Base-by-base conservation (phyloP, 805 yeast species). In the Lipomyces chichibuensis region DNA sequence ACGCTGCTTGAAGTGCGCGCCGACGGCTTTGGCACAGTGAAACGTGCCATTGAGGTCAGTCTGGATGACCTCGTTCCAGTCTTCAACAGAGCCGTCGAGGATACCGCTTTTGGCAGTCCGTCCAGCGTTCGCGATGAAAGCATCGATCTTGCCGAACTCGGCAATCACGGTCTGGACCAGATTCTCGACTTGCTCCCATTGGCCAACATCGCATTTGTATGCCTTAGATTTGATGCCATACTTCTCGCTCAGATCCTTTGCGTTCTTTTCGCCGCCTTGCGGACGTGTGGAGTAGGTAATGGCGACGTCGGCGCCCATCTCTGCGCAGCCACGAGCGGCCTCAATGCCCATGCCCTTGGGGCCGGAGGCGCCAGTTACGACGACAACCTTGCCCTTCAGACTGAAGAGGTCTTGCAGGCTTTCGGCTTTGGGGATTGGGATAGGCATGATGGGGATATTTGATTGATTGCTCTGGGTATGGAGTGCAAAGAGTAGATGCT, bases 1-100 rank as follows among this genome's bases (percentile, higher is more conserved):
- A 17, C 89, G 91, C 73, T 84, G 79, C 76, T 85, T 85, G 83
- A 92, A 92, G 64, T 87, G 81, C 69, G 80, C 88, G 54, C 97
- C 97, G 46, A 87, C 84, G 57, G 84, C 80, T 80, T 88, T 88
- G 67, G 96, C 88, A 75, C 92, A 85, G 78, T 63, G 27, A 35
- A 17, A 33, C 17, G 23, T 33, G 7, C 62, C 60, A 52, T 57
- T 33, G 13, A n/a, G 49, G 32, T 60, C 55, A 0, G 55, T 29
- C 17, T 37, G 13, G 43, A 60, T 32, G 20, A 60, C 55, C 60
- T 54, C 46, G 6, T 23, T 17, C 46, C 29, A 55, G 20, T 60
- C 63, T 9, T n/a, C 9, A 4, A 51, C 63, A 8, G 63, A 23
- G 13, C 8, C 23, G 14, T 60, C 63, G 23, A 55, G 27, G 20